Evolutionary conservation across 768 basidiomycete species (phyloP).

Genomic region (Mycena sanguinolenta): DNA sequence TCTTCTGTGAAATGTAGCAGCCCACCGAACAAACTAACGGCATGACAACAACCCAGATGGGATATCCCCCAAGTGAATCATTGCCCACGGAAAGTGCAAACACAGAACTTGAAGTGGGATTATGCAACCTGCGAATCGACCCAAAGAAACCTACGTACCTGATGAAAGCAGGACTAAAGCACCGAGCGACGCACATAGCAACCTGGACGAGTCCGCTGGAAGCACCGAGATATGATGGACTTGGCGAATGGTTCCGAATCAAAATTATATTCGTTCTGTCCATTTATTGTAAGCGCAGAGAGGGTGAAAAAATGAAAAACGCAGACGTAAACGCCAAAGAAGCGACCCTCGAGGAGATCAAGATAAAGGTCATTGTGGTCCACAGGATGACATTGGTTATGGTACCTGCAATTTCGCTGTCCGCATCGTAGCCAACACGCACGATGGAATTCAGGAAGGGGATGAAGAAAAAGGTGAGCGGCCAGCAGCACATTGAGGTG

Average conservation of each 20-base stretch:
- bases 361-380: slow-evolving; percentile 61
- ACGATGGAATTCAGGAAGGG: slow-evolving; percentile 68
- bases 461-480: slow-evolving; percentile 61
- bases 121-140: not conserved
- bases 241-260: slow-evolving; percentile 66
- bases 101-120: slow-evolving; percentile 56
- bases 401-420: slow-evolving; percentile 43
- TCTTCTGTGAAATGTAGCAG: slow-evolving; percentile 35
- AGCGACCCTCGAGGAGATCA: slow-evolving; percentile 59
- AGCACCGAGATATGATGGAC: slow-evolving; percentile 66
- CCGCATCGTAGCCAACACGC: slow-evolving; percentile 47
- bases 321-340: slow-evolving; percentile 69
- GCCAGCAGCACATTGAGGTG: slow-evolving; percentile 68
- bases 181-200: slow-evolving; percentile 69
- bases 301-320: not conserved
- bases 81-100: slow-evolving; percentile 67
- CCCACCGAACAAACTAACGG: slow-evolving; percentile 55
- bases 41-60: slow-evolving; percentile 70
- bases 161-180: slow-evolving; percentile 59
- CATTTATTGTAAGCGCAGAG: slow-evolving; percentile 6
- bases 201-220: slow-evolving; percentile 76
- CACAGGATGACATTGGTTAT: slow-evolving; percentile 56
- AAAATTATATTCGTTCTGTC: slow-evolving; percentile 74
- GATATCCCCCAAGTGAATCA: slow-evolving; percentile 64
- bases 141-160: not conserved